Evolutionary conservation across 768 basidiomycete genomes (phyloP), one percentile per base, ranked within the genome.

Genomic region (Kwoniella newhampshirensis): DNA sequence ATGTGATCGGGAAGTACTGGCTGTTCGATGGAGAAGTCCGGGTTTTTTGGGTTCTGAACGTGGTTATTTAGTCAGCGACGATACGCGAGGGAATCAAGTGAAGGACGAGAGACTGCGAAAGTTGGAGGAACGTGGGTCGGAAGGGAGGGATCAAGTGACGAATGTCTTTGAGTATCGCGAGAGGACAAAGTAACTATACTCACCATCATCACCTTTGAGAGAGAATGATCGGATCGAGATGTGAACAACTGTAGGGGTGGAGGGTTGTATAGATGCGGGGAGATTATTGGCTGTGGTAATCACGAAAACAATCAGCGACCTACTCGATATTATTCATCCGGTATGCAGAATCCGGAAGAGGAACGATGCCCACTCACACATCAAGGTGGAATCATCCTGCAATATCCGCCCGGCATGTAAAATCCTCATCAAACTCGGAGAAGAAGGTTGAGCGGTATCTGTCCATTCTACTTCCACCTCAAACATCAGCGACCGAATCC

Each of bases 161-260:
- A 23, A 40, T 6, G 23, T 13, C 43, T 4, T 23, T 8, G 8
- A 4, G n/a, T 13, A 26, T 17, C 23, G 43, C 17, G 28, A 48
- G 21, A 11, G 17, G 11, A 35, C 20, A 30, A 30, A 18, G 25
- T 6, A 40, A 17, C 2, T 2, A 13, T 21, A 55, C 71, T 51
- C 54, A 74, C 70, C 70, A 20, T 75, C 73, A 17, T 73, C 71
- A 2, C 40, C 59, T 39, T 64, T 36, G 40, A 73, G 64, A 7
- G 73, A 70, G 57, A 75, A 75, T 11, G 69, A 70, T 37, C 74
- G 36, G 28, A 75, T 65, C 4, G 71, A 71, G 17, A 75, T 62
- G 55, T 75, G 74, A n/a, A 73, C 50, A 15, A 74, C 65, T 6
- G 75, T 73, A 15, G 66, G 68, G n/a, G 42, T 36, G 1, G 54